Percentiles rank a stretch among this genome's conserved stretches.
These are phyloP conservation scores for Lodderomyces theae DNA, from an alignment of 1,139 yeast genomes.

Conservation along the genomic window DNA sequence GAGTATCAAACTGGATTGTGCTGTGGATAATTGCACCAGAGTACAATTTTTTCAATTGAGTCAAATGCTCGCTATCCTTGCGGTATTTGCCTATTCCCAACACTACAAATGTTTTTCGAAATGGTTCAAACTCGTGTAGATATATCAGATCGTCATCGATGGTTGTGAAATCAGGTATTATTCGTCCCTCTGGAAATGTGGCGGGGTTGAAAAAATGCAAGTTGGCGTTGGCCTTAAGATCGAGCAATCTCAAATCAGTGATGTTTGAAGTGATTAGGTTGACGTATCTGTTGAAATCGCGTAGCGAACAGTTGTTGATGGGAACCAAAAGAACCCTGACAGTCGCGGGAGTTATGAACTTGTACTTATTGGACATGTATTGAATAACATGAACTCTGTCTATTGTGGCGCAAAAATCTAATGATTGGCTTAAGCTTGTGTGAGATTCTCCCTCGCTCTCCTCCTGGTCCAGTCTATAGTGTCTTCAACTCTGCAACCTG, in stretches of 20 bases:
- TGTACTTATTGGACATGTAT: conserved; percentile 14
- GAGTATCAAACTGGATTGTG: conserved; percentile 57
- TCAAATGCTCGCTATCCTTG: conserved; percentile 6
- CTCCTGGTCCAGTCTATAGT: too few species aligned
- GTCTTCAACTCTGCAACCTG: too few species aligned
- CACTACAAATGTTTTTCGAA: conserved; percentile 67
- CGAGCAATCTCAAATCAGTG: conserved; percentile 67
- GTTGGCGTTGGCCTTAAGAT: conserved; percentile 64
- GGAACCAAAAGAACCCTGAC: conserved; percentile 74
- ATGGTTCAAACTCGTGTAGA: conserved; percentile 87
- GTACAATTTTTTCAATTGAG: conserved; percentile 28
- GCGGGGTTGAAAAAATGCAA: conserved; percentile 73
- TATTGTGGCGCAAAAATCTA: too few species aligned
- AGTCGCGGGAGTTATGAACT: conserved; percentile 54
- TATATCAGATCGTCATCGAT: conserved; percentile 58
- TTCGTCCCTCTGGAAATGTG: conserved; percentile 69
- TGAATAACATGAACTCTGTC: not conserved
- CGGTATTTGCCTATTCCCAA: conserved; percentile 59
- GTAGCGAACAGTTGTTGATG: conserved; percentile 48
- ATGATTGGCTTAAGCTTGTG: too few species aligned
- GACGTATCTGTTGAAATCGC: conserved; percentile 48
- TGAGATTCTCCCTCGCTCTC: too few species aligned
- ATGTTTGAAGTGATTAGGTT: conserved; percentile 44
- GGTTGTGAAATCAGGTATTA: conserved; percentile 55
- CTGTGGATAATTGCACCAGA: conserved; percentile 66